phyloP scores from a whole-genome alignment of 2,329 filamentous ascomycete genomes.

The Thelonectria discophora region DNA sequence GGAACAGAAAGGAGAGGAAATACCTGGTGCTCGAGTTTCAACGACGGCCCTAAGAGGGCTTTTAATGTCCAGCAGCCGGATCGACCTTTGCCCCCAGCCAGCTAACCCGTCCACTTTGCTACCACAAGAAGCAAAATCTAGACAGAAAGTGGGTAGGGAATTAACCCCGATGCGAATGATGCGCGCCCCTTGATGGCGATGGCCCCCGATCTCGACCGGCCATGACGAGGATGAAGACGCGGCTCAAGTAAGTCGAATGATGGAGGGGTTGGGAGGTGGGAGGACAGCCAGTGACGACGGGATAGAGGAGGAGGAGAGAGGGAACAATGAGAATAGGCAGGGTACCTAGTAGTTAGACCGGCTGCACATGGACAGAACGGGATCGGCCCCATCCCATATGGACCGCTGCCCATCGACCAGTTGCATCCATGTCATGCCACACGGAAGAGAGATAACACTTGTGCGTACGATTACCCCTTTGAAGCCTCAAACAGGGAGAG shows the following conservation, averaged over 20 bases:
- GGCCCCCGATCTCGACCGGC: slow-evolving; percentile 9
- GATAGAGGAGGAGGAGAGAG: slow-evolving; percentile 10
- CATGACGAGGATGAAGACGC: slow-evolving; percentile 9
- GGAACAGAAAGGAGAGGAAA: not conserved
- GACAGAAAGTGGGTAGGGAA: slow-evolving; percentile 15
- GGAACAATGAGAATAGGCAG: slow-evolving; percentile 16
- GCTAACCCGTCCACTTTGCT: slow-evolving; percentile 14
- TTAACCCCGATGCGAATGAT: slow-evolving; percentile 10
- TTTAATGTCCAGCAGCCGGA: slow-evolving; percentile 13
- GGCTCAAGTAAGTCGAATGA: slow-evolving; percentile 8
- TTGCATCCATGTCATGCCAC: slow-evolving; percentile 23
- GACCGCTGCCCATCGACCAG: slow-evolving; percentile 2
- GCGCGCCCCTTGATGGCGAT: slow-evolving; percentile 5
- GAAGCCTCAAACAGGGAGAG: not conserved
- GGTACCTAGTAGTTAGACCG: slow-evolving; percentile 7
- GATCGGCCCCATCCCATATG: slow-evolving; percentile 7
- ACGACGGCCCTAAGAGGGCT: slow-evolving; percentile 6
- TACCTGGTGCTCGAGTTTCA: slow-evolving; percentile 5
- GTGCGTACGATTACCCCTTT: not conserved
- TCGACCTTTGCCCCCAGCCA: slow-evolving; percentile 10
- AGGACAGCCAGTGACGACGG: not conserved
- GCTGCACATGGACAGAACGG: slow-evolving; percentile 15
- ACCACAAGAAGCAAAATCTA: slow-evolving; percentile 12
- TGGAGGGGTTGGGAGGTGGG: slow-evolving; percentile 4
- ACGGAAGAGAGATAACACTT: slow-evolving; percentile 7